Evolutionary conservation across 345 rosid species (phyloP).

Genomic region (Salix dunnii): DNA sequence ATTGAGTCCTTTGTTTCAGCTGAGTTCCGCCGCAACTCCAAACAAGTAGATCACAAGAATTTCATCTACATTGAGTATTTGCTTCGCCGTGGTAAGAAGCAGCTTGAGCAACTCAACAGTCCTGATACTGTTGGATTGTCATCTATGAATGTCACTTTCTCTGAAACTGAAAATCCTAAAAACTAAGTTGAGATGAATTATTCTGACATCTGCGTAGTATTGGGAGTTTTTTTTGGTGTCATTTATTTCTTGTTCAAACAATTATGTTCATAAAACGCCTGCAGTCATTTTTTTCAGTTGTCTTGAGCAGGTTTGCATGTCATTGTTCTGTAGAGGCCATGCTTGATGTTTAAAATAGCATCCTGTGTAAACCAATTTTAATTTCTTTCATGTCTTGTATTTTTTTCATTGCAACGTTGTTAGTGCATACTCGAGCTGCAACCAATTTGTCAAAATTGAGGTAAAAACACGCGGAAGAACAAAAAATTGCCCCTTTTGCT

Average conservation of each 20-base stretch:
- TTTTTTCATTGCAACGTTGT: too few relatives aligned
- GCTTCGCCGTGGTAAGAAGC: conserved; percentile 73
- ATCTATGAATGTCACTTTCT: conserved; percentile 1
- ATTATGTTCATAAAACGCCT: neutral
- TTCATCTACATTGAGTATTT: conserved; percentile 75
- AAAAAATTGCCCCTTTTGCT: conserved; percentile 39
- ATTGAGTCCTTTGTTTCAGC: conserved; percentile 60
- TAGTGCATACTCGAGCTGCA: too few relatives aligned
- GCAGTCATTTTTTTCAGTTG: neutral
- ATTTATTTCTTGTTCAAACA: neutral
- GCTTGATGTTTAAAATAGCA: neutral
- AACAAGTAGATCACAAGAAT: conserved; percentile 70
- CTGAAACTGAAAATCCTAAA: neutral
- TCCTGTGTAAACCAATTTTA: too few relatives aligned
- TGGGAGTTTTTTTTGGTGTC: too few relatives aligned
- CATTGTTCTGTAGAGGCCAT: neutral
- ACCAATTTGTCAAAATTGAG: too few relatives aligned
- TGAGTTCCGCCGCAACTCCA: conserved; percentile 56
- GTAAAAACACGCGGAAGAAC: too few relatives aligned
- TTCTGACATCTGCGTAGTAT: too few relatives aligned
- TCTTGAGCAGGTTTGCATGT: neutral
- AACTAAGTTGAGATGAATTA: neutral
- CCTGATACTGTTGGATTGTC: conserved; percentile 37
- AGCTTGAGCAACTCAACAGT: conserved; percentile 72
- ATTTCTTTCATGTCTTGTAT: neutral